These are phyloP conservation scores for Pinus taeda DNA, from an alignment of 75 land plant species.

Conservation along the genomic window DNA sequence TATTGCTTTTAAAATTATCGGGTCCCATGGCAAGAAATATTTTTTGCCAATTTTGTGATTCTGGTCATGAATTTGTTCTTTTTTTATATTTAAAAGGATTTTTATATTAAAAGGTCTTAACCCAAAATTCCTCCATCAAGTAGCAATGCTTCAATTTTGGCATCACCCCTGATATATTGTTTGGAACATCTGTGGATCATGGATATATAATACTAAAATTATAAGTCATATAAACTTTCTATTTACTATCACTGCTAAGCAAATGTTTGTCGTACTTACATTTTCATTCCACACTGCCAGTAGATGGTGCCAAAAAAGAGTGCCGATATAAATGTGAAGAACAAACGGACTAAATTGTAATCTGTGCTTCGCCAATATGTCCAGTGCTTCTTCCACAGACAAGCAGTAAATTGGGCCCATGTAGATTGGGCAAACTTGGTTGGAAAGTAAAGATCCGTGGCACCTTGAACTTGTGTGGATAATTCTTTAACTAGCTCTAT, in stretches of 20 bases:
- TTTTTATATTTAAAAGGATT: no score
- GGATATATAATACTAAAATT: background rate
- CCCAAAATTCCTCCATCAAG: no score
- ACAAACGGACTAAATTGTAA: slow-evolving; percentile 56
- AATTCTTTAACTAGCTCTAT: slow-evolving; percentile 46
- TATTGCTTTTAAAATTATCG: background rate
- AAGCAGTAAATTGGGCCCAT: slow-evolving; percentile 27
- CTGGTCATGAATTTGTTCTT: background rate
- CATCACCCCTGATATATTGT: no score
- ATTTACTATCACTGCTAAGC: background rate
- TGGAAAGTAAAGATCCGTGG: slow-evolving; percentile 49
- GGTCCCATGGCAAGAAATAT: background rate
- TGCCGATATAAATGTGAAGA: slow-evolving; percentile 46
- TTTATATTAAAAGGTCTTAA: no score
- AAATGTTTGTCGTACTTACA: slow-evolving; percentile 30
- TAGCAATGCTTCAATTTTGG: no score
- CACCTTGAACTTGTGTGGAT: slow-evolving; percentile 34
- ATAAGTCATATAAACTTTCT: background rate
- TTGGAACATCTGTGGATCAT: no score
- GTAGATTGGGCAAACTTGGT: slow-evolving; percentile 42
- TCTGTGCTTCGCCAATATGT: slow-evolving; percentile 77
- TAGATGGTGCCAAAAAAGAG: slow-evolving; percentile 61
- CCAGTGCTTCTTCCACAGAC: slow-evolving; percentile 64
- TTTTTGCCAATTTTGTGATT: background rate
- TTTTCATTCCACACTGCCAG: slow-evolving; percentile 52